Evolutionary conservation across 306 rosid genomes (phyloP), one percentile per base, ranked within the genome.

Genomic region (Inga laurina): DNA sequence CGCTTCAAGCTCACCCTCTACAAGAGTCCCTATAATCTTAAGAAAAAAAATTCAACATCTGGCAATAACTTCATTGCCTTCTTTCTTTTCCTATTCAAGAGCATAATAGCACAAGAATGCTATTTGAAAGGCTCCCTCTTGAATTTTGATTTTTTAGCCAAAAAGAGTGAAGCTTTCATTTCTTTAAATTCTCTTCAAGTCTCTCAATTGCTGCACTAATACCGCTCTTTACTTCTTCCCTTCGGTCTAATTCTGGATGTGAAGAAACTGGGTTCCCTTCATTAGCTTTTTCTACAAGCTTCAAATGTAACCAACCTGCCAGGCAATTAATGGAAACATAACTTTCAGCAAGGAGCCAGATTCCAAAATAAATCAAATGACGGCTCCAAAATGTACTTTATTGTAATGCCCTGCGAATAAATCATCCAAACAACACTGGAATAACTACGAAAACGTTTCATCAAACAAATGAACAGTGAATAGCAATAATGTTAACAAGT

Each of bases 251-350:
- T 77, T 62, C 78, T 37, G 74, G 84, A 81, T 77, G 67, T 66
- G 89, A 62, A 10, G 83, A 59, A 59, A 59, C 85, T 24, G 65
- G 59, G 79, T 87, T 88, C 70, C 85, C 91, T 85, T 92, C 92
- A 81, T 92, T 92, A 74, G 97, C 98, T 80, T 90, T 92, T 91
- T 92, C 97, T 73, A 92, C 90, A 76, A 96, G 90, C 91, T 96
- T 96, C 89, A 96, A 82, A 62, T 96, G 98, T 24, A 88, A 71
- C 98, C 98, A 94, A 84, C 99, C 98, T 96, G 89, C 84, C 88
- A 87, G 81, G 70, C 64, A 79, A 79, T 56, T 32, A 46, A 68
- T 15, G 59, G 74, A 80, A 84, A 71, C 82, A 79, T 41, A 76
- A 48, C 21, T 24, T 80, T 81, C 24, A 77, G 21, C 81, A 69